Evolutionary conservation across 1,139 yeast genomes (phyloP), one percentile per base, ranked within the genome.

Genomic region (Lodderomyces margitis): DNA sequence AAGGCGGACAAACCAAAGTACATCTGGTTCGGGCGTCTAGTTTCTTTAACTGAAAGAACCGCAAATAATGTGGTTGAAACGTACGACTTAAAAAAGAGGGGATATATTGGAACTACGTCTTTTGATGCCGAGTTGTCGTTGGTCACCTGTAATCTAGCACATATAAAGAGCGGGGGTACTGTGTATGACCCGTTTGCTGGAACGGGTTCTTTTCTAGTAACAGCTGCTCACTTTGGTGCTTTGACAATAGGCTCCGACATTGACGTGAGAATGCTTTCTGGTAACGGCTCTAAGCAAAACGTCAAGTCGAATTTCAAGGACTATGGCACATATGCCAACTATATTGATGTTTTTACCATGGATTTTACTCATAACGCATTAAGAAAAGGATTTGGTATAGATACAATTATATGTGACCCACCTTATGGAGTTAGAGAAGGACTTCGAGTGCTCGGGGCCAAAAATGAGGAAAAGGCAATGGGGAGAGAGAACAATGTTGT

Each of bases 381-480:
- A 42, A 74, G 97, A 48, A 46, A 62, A 1, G 72, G 75, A 52
- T 65, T 92, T 34, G 62, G 57, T 30, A 74, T 94, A 14, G 96
- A 92, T 55, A 76, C 89, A 1, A 89, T 92, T 11, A 79, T 92
- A 2, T 91, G 97, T 58, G 99, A 92, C 61, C 98, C 98, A 1
- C 99, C 99, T 0, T 92, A 92, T 59, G 99, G 98, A 2, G 95
- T 92, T 1, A 74, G 99, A 54, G 99, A 94, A 60, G 96, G 98
- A 1, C 76, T 94, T 37, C 87, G 88, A 57, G 96, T 91, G 0
- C 79, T 95, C 45, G 98, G 99, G 2, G 87, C 95, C 2, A 81
- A 77, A 49, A 75, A 87, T 53, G 78, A 74, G 17, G 71, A 64
- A 38, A 69, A 68, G 49, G 76, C 76, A 4, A 66, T 61, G 1